Evolutionary conservation across 2,329 filamentous ascomycete species (phyloP).

Genomic region (Septoria petroselini): DNA sequence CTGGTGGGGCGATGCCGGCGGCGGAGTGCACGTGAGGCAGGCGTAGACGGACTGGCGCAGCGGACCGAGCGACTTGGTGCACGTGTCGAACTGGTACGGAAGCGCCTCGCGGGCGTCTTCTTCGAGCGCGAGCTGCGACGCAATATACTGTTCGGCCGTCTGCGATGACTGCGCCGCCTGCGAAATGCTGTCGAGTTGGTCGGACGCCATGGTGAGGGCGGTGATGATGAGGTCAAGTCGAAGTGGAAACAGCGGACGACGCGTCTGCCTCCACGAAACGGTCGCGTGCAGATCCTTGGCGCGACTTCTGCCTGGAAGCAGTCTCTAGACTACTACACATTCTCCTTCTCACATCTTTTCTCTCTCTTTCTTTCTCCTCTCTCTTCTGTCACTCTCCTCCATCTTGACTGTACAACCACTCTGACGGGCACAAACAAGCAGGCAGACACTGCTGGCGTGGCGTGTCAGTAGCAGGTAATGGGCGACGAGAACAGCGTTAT

Average conservation of each 20-base stretch:
- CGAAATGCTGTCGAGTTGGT: constrained; percentile 21
- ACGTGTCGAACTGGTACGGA: constrained; percentile 92
- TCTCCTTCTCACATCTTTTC: too few species aligned
- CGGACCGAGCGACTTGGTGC: constrained; percentile 84
- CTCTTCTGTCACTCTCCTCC: too few species aligned
- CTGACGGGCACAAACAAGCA: too few species aligned
- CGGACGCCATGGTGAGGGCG: not conserved
- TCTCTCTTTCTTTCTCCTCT: too few species aligned
- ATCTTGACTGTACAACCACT: too few species aligned
- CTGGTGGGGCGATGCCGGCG: constrained; percentile 60
- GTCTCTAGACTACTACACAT: too few species aligned
- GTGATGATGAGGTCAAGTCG: not conserved
- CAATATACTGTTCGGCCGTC: constrained; percentile 68
- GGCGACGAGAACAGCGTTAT: too few species aligned
- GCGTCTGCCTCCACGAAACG: not conserved
- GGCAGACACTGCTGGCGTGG: too few species aligned
- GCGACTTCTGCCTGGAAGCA: too few species aligned
- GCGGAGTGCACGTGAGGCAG: constrained; percentile 88
- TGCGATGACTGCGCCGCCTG: constrained; percentile 49
- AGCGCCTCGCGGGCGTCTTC: constrained; percentile 92
- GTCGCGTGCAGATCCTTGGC: too few species aligned
- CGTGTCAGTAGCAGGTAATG: too few species aligned
- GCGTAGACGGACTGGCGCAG: constrained; percentile 87
- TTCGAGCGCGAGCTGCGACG: constrained; percentile 84
- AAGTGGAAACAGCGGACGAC: not conserved